Conservation (phyloP, 2,329 filamentous ascomycete genomes). For the Sordariomycetes sp. region DNA sequence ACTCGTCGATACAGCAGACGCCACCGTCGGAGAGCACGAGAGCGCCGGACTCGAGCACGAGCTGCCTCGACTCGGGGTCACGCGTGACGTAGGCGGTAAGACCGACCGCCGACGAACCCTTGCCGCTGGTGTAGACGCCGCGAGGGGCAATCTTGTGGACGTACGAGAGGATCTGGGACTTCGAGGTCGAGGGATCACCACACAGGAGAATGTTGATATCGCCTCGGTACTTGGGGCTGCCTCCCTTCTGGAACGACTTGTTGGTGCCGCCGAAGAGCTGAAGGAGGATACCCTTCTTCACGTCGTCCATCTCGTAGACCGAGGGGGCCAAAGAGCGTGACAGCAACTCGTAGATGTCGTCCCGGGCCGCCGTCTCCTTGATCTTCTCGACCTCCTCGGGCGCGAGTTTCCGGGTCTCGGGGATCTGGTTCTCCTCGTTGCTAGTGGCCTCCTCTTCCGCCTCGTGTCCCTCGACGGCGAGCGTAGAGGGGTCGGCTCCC, state of each 20-base stretch:
- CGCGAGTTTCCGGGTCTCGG: conserved; percentile 72
- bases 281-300: conserved; percentile 95
- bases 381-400: conserved; percentile 87
- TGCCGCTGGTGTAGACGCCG: conserved; percentile 68
- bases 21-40: conserved; percentile 69
- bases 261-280: conserved; percentile 97
- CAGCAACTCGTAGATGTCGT: conserved; percentile 87
- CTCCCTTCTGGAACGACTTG: conserved; percentile 94
- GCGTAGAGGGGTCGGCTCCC: conserved; percentile 79
- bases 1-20: conserved; percentile 76
- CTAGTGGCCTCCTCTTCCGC: conserved; percentile 35
- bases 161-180: conserved; percentile 88
- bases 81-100: conserved; percentile 71
- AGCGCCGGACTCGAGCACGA: conserved; percentile 69
- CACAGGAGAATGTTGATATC: conserved; percentile 97
- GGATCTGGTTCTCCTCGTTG: conserved; percentile 51
- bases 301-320: conserved; percentile 95
- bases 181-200: conserved; percentile 91
- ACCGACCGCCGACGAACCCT: conserved; percentile 70
- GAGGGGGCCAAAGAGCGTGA: conserved; percentile 85
- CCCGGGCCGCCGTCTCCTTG: conserved; percentile 60
- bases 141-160: conserved; percentile 96
- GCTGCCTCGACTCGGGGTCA: conserved; percentile 66
- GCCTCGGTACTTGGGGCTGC: conserved; percentile 87
- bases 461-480: conserved; percentile 65